A percentile compares a stretch with the other conserved stretches of the same genome.
These are phyloP conservation scores for Chlorella variabilis DNA, from an alignment of 163 green algal species.

Conservation along the genomic window DNA sequence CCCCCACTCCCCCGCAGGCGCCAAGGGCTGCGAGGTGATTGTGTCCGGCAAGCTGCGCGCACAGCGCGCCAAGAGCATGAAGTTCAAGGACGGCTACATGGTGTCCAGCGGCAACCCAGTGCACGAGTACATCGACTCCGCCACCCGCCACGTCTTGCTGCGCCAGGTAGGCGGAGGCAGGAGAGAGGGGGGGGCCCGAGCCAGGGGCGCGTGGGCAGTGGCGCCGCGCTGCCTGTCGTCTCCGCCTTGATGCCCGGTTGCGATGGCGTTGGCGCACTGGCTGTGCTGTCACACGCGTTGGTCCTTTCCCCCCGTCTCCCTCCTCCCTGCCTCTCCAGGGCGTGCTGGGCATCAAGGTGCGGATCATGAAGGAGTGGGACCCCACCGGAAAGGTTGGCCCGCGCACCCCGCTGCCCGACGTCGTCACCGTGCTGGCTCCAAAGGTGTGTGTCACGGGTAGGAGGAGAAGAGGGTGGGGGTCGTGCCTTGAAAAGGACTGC, in stretches of 20 bases:
- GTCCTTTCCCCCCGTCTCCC: too few species aligned
- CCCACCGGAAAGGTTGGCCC: conserved; percentile 94
- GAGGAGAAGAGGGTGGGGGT: too few species aligned
- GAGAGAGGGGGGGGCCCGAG: too few species aligned
- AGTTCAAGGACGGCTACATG: conserved; percentile 99
- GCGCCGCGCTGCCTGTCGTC: too few species aligned
- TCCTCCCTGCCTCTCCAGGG: not conserved
- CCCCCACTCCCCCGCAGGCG: conserved; percentile 70
- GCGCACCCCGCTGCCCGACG: conserved; percentile 93
- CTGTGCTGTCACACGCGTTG: too few species aligned
- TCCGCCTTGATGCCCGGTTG: too few species aligned
- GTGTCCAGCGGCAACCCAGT: conserved; percentile 92
- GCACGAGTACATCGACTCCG: conserved; percentile 93
- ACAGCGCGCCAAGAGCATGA: conserved; percentile 99
- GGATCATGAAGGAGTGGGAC: conserved; percentile 99
- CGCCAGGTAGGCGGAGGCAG: conserved; percentile 78
- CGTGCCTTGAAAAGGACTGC: too few species aligned
- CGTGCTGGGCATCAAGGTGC: conserved; percentile 92
- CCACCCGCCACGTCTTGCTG: conserved; percentile 97
- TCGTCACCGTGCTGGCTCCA: conserved; percentile 91
- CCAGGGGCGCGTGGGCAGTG: too few species aligned
- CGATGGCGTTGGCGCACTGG: too few species aligned
- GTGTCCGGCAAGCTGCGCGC: conserved; percentile 98
- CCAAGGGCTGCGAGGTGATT: conserved; percentile 99
- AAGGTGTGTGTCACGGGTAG: too few species aligned